A percentile compares a stretch with the other conserved stretches of the same genome.
phyloP scores from a whole-genome alignment of 345 rosid species.

The Gossypium raimondii region DNA sequence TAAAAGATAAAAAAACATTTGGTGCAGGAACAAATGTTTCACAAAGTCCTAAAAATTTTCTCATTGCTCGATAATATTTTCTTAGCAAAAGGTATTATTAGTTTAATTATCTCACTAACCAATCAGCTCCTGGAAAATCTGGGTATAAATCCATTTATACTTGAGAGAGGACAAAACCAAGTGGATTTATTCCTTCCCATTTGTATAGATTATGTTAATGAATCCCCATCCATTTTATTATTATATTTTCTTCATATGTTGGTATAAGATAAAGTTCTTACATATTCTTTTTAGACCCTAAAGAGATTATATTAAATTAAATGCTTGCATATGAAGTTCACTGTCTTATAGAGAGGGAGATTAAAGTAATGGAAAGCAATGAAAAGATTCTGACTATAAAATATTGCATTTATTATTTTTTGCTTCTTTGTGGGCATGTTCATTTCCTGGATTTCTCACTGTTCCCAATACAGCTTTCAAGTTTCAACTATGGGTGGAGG shows the following conservation, averaged over 20 bases:
- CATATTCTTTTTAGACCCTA: neutral
- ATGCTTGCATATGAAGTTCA: neutral
- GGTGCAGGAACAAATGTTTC: constrained; percentile 24
- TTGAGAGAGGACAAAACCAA: neutral
- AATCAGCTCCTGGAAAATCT: neutral
- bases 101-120: constrained; percentile 10
- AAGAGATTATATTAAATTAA: constrained; percentile 3
- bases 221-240: neutral
- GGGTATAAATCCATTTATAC: neutral
- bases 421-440: constrained; percentile 5
- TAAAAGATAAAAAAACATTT: constrained; percentile 9
- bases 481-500: neutral
- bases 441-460: constrained; percentile 14
- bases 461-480: constrained; percentile 20
- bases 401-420: neutral
- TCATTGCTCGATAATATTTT: constrained; percentile 65
- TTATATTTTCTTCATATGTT: neutral
- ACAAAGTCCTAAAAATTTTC: constrained; percentile 55
- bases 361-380: neutral
- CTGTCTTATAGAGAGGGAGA: neutral
- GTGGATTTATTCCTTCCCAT: neutral
- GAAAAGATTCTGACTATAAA: neutral
- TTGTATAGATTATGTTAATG: neutral
- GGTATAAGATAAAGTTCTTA: neutral
- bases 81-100: constrained; percentile 12